Evolutionary conservation across 129 eudicot species (phyloP).

Genomic region (Daucus carota): DNA sequence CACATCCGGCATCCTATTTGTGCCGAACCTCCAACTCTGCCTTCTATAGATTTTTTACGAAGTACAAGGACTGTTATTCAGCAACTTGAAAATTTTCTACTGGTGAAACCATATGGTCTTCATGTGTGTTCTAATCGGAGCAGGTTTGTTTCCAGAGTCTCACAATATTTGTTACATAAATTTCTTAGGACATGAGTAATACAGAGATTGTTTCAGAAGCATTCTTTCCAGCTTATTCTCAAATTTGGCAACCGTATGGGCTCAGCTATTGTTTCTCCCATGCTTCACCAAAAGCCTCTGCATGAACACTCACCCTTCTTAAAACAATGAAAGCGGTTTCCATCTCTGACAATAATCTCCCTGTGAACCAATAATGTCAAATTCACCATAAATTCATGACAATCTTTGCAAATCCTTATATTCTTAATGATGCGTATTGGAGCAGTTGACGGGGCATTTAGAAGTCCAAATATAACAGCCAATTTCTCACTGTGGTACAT

Average conservation of each 20-base stretch:
- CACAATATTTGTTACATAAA: background rate
- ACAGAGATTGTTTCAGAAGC: background rate
- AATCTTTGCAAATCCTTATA: slow-evolving; percentile 14
- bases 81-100: background rate
- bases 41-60: background rate
- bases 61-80: background rate
- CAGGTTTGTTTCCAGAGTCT: background rate
- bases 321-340: slow-evolving; percentile 15
- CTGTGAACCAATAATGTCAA: slow-evolving; percentile 10
- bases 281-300: slow-evolving; percentile 10
- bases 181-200: background rate
- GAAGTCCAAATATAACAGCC: slow-evolving; percentile 19
- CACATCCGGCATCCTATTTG: background rate
- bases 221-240: background rate
- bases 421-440: slow-evolving; percentile 17
- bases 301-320: slow-evolving; percentile 18
- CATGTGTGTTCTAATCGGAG: background rate
- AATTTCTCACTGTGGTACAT: slow-evolving; percentile 19
- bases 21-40: background rate
- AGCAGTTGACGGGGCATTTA: slow-evolving; percentile 10
- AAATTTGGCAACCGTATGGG: background rate
- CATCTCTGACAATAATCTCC: slow-evolving; percentile 19
- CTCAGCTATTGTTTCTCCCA: background rate
- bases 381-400: slow-evolving; percentile 6
- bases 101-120: background rate